Conservation (phyloP, 2,329 filamentous ascomycete species). For the Fusarium multiceps region DNA sequence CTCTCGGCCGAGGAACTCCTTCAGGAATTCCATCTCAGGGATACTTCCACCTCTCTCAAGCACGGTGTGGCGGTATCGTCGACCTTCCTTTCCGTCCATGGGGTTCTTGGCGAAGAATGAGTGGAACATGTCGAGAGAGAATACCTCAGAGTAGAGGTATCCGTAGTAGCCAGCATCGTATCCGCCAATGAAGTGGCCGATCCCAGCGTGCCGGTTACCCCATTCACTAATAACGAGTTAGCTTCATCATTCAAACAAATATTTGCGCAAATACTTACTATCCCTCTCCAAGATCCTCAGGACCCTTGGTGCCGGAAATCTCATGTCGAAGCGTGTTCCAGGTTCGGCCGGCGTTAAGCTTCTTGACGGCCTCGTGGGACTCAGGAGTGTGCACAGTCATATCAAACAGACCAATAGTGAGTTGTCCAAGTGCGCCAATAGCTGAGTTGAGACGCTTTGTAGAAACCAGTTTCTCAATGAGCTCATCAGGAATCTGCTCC, state of each 20-base stretch:
- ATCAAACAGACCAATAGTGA: conserved; percentile 85
- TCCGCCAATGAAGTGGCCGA: conserved; percentile 84
- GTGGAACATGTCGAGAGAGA: conserved; percentile 88
- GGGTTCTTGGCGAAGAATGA: conserved; percentile 81
- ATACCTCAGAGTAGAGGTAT: conserved; percentile 80
- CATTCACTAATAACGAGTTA: conserved; percentile 63
- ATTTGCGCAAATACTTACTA: conserved; percentile 55
- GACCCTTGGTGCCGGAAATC: conserved; percentile 79
- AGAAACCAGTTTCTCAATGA: conserved; percentile 78
- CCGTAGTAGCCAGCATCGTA: conserved; percentile 89
- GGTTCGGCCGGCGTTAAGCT: conserved; percentile 70
- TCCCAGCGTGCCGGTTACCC: conserved; percentile 83
- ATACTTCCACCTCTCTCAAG: conserved; percentile 81
- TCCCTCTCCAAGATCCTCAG: conserved; percentile 71
- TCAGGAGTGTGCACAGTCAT: conserved; percentile 81
- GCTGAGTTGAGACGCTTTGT: conserved; percentile 86
- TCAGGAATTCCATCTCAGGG: conserved; percentile 83
- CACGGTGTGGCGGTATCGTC: conserved; percentile 81
- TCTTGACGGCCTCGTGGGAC: conserved; percentile 75
- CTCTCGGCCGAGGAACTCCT: conserved; percentile 81
- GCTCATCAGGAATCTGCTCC: conserved; percentile 77
- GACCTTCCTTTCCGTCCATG: conserved; percentile 79
- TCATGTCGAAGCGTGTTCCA: conserved; percentile 80
- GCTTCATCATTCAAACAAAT: conserved; percentile 3
- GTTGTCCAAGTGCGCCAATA: conserved; percentile 80